Conservation (phyloP, 2,329 filamentous ascomycete genomes). For the Colletotrichum karsti region DNA sequence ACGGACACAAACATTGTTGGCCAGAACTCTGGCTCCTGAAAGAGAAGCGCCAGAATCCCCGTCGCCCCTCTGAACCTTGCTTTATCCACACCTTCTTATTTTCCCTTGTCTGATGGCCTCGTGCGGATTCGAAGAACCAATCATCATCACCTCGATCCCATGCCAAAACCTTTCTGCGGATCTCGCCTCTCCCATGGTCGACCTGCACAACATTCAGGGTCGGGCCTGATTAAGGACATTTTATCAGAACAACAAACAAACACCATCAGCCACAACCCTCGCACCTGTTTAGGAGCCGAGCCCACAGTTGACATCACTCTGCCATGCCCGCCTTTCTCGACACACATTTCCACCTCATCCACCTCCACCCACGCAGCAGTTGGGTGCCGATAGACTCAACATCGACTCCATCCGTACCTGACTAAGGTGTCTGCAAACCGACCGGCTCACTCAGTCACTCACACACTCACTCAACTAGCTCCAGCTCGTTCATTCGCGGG, state of each 20-base stretch:
- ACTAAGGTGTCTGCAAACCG: not conserved
- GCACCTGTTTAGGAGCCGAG: not conserved
- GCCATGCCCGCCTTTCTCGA: not conserved
- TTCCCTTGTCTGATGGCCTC: no score
- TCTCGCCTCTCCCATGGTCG: no score
- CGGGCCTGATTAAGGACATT: not conserved
- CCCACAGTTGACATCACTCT: conserved; percentile 23
- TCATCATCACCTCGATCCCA: no score
- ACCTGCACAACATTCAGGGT: not conserved
- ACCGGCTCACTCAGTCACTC: not conserved
- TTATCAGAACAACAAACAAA: not conserved
- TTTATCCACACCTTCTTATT: no score
- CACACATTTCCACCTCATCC: not conserved
- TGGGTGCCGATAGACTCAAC: no score
- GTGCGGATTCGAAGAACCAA: no score
- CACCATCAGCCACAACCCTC: not conserved
- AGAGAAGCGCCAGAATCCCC: not conserved
- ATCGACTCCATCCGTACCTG: not conserved
- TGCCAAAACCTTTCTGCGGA: no score
- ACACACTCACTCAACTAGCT: not conserved
- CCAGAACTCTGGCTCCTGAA: no score
- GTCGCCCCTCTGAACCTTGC: not conserved
- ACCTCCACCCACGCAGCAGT: not conserved
- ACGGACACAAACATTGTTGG: no score
- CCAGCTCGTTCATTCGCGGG: not conserved